Evolutionary conservation across 2,329 filamentous ascomycete genomes (phyloP), one percentile per base, ranked within the genome.

Genomic region (Colletotrichum shisoi): DNA sequence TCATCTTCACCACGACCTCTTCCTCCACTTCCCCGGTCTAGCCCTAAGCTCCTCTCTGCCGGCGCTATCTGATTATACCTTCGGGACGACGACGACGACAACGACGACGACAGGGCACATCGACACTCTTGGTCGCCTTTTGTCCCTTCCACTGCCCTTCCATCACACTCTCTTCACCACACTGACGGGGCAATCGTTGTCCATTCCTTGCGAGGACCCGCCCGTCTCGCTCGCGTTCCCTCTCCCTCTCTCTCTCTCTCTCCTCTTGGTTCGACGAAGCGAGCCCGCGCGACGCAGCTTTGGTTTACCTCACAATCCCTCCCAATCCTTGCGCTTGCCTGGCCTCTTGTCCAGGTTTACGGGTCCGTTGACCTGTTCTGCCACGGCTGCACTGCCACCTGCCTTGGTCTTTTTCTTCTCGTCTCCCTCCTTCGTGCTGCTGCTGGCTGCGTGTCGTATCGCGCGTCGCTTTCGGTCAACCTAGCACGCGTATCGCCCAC

Each of bases 391-490:
- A 62, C 63, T 34, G 52, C 63, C 58, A 57, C 62, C 42, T 53
- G 45, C 34, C 45, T 45, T 34, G 31, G 8, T 52, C 48, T 17
- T 27, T 63, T 51, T 34, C 42, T 21, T 37, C 31, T 13, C 19
- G 34, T 13, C 24, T 42, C 15, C 57, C 37, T 48, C 53, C 24
- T 57, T 24, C 19, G 42, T 44, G 24, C 37, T 24, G 11, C n/a
- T 52, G 31, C 45, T 51, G 31, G 31, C 45, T 51, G 31, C 52
- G 56, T 56, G 44, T 49, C 46, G 40, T 45, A 49, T 60, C 62
- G 57, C 63, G 62, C 63, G 62, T 59, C 53, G 40, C 62, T 53
- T 54, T 62, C 53, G 62, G 56, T 53, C 66, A 58, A 31, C 44
- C 44, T 31, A 53, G 42, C 53, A 45, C 42, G 58, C 45, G 24